phyloP scores from a whole-genome alignment of 2,329 filamentous ascomycete species.

The Nectriaceae sp. region DNA sequence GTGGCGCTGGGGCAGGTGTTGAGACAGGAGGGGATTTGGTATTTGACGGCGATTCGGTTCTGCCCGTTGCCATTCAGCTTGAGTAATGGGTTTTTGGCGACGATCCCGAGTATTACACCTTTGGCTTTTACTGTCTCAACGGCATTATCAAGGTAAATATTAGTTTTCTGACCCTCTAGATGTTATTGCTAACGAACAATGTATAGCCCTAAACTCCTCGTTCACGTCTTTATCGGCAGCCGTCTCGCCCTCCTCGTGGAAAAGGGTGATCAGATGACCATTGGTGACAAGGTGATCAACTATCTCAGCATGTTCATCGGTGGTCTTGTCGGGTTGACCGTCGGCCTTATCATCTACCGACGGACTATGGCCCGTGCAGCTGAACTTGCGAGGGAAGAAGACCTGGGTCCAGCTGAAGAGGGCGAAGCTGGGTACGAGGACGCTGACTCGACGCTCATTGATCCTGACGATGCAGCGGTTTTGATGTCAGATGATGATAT shows the following conservation, averaged over 20 bases:
- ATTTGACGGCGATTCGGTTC: slow-evolving; percentile 87
- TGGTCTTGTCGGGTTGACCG: slow-evolving; percentile 68
- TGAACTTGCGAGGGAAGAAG: slow-evolving; percentile 54
- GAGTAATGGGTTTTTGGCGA: slow-evolving; percentile 91
- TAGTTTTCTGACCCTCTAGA: neutral
- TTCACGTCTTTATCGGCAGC: slow-evolving; percentile 90
- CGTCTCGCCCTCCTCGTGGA: slow-evolving; percentile 83
- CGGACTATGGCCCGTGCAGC: slow-evolving; percentile 65
- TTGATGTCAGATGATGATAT: slow-evolving; percentile 62
- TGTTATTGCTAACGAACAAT: slow-evolving; percentile 5
- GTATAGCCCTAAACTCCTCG: slow-evolving; percentile 77
- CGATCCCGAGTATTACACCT: slow-evolving; percentile 84
- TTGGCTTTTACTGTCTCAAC: slow-evolving; percentile 79
- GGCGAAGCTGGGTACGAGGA: slow-evolving; percentile 45
- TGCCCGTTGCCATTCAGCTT: slow-evolving; percentile 92
- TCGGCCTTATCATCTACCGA: slow-evolving; percentile 84
- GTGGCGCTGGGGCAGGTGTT: slow-evolving; percentile 85
- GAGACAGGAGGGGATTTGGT: slow-evolving; percentile 84
- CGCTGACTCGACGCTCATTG: slow-evolving; percentile 38
- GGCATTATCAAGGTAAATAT: slow-evolving; percentile 65
- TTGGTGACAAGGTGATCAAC: slow-evolving; percentile 76
- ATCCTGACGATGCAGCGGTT: slow-evolving; percentile 53
- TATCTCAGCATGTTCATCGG: slow-evolving; percentile 79
- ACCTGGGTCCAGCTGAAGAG: slow-evolving; percentile 29
- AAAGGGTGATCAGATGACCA: slow-evolving; percentile 78